These are phyloP conservation scores for Pseudogymnoascus destructans DNA, from an alignment of 2,329 filamentous ascomycete genomes.

Conservation along the genomic window DNA sequence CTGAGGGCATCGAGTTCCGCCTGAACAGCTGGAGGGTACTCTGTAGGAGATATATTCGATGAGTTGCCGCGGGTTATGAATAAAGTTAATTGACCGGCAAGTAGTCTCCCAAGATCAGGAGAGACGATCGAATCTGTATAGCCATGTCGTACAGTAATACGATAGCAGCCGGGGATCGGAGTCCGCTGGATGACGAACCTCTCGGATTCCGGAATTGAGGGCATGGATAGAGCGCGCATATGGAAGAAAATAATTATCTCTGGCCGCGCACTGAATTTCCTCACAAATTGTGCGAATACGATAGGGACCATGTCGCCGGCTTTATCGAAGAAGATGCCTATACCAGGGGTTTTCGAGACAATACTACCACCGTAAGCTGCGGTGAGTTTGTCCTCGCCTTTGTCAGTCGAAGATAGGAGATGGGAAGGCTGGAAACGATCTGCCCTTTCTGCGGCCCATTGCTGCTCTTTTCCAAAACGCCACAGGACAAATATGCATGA, in stretches of 20 bases:
- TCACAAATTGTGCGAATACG: constrained; percentile 60
- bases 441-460: constrained; percentile 57
- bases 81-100: constrained; percentile 42
- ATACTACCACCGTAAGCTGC: constrained; percentile 28
- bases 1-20: constrained; percentile 34
- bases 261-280: constrained; percentile 54
- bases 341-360: constrained; percentile 40
- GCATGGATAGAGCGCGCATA: constrained; percentile 48
- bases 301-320: constrained; percentile 50
- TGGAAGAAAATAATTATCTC: constrained; percentile 65
- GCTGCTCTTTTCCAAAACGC: constrained; percentile 67
- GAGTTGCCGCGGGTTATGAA: constrained; percentile 32
- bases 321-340: constrained; percentile 71
- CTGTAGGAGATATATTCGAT: constrained; percentile 12
- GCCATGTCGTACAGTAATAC: constrained; percentile 56
- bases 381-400: constrained; percentile 29
- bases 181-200: constrained; percentile 32
- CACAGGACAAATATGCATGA: constrained; percentile 57
- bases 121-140: constrained; percentile 61
- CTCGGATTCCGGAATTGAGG: constrained; percentile 38
- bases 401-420: constrained; percentile 26
- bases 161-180: constrained; percentile 48
- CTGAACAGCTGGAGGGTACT: constrained; percentile 21
- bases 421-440: constrained; percentile 42
- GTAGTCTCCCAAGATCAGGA: constrained; percentile 45